Evolutionary conservation across 805 yeast species (phyloP), one percentile per base, ranked within the genome.

Genomic region (Starmera caribaea): DNA sequence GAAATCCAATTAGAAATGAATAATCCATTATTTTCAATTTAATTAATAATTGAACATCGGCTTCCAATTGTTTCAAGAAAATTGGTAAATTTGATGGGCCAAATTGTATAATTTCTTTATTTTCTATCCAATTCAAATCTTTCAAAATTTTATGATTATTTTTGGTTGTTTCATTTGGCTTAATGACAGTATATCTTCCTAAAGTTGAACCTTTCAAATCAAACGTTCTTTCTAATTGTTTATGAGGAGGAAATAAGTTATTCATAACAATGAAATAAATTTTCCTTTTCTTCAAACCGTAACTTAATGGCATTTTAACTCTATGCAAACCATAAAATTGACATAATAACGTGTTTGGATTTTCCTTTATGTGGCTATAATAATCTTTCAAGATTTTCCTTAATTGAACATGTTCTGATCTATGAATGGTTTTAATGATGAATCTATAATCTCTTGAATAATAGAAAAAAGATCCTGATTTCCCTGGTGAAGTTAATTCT

Each of bases 241-340:
- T 69, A 53, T 85, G 86, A 7, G 97, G 95, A 0, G 99, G 97
- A 62, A 94, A 92, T 37, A 92, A 70, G 55, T 92, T 92, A 66
- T 92, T 92, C 98, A 92, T 92, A 29, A 92, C 96, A 40, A 92
- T 69, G 50, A 92, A 90, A 61, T 92, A 95, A 32, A 92, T 85
- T 56, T 85, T 89, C 40, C 88, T 71, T 33, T 72, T 74, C 38
- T 62, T 57, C 16, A 61, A 50, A 3, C 55, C 56, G 37, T 50
- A 53, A 16, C 43, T 44, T 35, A 80, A 71, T 8, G 96, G 96
- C 76, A 90, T 80, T 58, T 90, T 88, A 37, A 92, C 80, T 43
- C 99, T 68, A 58, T 92, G 97, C 39, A 92, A 68, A 0, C 99
- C 99, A 62, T 92, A 92, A 59, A 90, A 88, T 62, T 92, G 98